These are phyloP conservation scores for Cryptococcus neoformans DNA, from an alignment of 1,284 basidiomycete genomes.

Conservation along the genomic window DNA sequence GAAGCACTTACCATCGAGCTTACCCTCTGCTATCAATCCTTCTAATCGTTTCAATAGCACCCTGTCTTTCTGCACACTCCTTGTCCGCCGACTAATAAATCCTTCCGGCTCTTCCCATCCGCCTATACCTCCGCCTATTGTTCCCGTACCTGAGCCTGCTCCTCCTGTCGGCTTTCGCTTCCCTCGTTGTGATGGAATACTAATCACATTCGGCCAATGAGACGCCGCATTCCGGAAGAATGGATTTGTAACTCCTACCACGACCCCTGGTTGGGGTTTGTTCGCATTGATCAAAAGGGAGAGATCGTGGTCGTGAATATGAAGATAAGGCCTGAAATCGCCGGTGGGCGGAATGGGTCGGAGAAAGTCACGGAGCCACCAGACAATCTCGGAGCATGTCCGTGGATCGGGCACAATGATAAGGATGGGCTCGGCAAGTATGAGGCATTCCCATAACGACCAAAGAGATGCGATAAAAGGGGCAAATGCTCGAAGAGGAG, in stretches of 20 bases:
- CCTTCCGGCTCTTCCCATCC: constrained; percentile 62
- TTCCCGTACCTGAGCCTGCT: not conserved
- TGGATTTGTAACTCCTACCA: constrained; percentile 93
- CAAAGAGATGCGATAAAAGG: constrained; percentile 75
- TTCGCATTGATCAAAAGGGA: constrained; percentile 70
- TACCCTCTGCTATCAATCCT: constrained; percentile 37
- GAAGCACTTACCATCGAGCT: constrained; percentile 36
- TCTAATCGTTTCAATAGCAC: constrained; percentile 56
- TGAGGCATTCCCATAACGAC: constrained; percentile 89
- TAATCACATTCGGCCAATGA: constrained; percentile 84
- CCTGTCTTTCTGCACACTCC: constrained; percentile 82
- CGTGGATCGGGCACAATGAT: constrained; percentile 78
- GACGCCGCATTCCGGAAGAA: constrained; percentile 82
- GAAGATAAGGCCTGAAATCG: constrained; percentile 91
- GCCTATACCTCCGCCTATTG: too few relatives aligned
- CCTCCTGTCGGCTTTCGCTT: constrained; percentile 20
- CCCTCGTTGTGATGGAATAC: constrained; percentile 30
- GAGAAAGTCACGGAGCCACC: constrained; percentile 87
- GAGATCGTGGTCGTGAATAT: constrained; percentile 90
- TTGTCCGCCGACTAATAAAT: constrained; percentile 69
- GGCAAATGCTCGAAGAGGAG: constrained; percentile 70
- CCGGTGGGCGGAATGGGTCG: constrained; percentile 80
- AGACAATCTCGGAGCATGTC: constrained; percentile 70
- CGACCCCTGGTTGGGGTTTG: constrained; percentile 75
- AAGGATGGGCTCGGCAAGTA: constrained; percentile 83